Evolutionary conservation across 78 protist species (phyloP).

Genomic region (Protostelium mycophagum): DNA sequence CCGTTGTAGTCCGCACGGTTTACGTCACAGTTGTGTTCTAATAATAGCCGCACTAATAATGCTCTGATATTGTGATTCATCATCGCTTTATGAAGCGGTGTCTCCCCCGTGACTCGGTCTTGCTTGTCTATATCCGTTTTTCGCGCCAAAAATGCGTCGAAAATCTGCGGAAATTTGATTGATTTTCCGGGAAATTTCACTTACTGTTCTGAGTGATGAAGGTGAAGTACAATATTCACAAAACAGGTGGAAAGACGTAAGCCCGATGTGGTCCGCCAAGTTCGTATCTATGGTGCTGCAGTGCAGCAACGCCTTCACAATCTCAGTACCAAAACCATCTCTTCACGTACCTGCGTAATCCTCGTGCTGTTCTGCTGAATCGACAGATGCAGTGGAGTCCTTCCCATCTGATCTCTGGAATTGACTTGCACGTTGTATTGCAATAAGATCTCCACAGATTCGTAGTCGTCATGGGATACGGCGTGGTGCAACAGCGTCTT

Average conservation of each 20-base stretch:
- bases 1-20: not conserved
- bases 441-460: not conserved
- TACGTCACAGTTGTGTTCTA: not conserved
- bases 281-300: not conserved
- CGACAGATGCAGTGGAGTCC: not conserved
- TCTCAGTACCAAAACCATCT: not conserved
- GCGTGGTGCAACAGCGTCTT: not conserved
- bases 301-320: not conserved
- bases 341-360: not conserved
- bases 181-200: not conserved
- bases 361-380: not conserved
- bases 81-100: not conserved
- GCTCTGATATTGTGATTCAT: not conserved
- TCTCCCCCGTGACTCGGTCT: not conserved
- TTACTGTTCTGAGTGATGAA: not conserved
- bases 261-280: not conserved
- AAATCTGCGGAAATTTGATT: not conserved
- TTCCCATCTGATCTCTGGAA: not conserved
- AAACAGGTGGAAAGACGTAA: not conserved
- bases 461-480: not conserved
- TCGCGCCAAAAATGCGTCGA: slow-evolving; percentile 1
- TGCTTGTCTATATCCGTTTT: not conserved
- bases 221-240: not conserved
- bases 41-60: not conserved
- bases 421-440: not conserved